Conservation (phyloP, 2,329 filamentous ascomycete species). For the Fusarium nurragi region DNA sequence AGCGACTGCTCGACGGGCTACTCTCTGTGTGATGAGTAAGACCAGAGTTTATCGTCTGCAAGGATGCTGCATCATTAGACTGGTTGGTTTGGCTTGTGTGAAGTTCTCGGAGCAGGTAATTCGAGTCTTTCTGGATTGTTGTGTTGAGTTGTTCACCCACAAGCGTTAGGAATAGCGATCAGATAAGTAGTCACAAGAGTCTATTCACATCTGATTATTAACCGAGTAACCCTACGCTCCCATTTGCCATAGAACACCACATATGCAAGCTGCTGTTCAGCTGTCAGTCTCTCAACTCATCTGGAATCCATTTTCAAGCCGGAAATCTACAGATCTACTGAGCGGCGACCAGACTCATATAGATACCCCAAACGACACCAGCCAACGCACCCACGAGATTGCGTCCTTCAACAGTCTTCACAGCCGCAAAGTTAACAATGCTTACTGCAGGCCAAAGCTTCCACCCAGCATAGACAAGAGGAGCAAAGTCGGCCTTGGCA, state of each 20-base stretch:
- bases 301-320: not conserved
- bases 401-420: conserved; percentile 76
- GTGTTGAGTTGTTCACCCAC: not conserved
- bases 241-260: not conserved
- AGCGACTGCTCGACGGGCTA: not conserved
- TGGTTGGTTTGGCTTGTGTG: not conserved
- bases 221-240: no score
- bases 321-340: conserved; percentile 24
- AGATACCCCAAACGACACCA: conserved; percentile 79
- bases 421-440: conserved; percentile 72
- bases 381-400: conserved; percentile 77
- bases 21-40: not conserved
- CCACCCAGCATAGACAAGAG: conserved; percentile 74
- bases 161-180: conserved; percentile 15
- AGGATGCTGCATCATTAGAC: not conserved
- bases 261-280: not conserved
- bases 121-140: not conserved
- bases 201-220: not conserved
- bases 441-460: conserved; percentile 76
- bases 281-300: not conserved
- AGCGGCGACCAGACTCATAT: conserved; percentile 71
- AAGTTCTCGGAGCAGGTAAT: not conserved
- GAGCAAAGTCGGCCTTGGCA: conserved; percentile 66
- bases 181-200: not conserved
- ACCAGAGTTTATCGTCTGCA: not conserved